These are phyloP conservation scores for Phytophthora ramorum DNA, from an alignment of 352 stramenopile species.

Conservation along the genomic window DNA sequence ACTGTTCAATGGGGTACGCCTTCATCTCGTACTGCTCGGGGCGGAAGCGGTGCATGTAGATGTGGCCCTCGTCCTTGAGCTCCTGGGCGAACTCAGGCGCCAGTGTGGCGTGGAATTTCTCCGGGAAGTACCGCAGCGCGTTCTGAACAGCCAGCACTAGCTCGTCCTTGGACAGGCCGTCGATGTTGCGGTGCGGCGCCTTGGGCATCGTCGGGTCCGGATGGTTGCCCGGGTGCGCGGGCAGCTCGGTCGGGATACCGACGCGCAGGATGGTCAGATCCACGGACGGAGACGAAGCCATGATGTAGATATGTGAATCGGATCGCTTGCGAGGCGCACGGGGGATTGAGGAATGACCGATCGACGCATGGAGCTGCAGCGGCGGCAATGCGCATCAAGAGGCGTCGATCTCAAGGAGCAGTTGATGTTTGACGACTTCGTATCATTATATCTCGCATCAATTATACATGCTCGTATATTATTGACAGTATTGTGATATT, in stretches of 20 bases:
- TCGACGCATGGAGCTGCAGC: constrained; percentile 1
- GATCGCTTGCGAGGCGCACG: constrained; percentile 11
- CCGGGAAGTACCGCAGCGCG: constrained; percentile 88
- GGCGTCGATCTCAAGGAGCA: constrained; percentile 16
- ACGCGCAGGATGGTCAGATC: constrained; percentile 57
- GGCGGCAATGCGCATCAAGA: constrained; percentile 19
- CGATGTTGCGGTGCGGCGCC: constrained; percentile 59
- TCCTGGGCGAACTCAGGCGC: constrained; percentile 88
- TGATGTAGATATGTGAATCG: constrained; percentile 11
- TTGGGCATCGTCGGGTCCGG: constrained; percentile 58
- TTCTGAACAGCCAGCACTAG: constrained; percentile 87
- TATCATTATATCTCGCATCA: background rate
- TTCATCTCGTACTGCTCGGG: constrained; percentile 90
- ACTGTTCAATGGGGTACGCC: constrained; percentile 82
- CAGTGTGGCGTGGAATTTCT: constrained; percentile 67
- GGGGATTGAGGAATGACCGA: constrained; percentile 35
- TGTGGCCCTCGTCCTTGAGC: constrained; percentile 88
- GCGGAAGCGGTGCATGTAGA: constrained; percentile 92
- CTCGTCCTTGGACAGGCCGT: constrained; percentile 62
- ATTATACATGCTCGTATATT: background rate
- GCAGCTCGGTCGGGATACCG: constrained; percentile 59
- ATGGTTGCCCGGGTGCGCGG: constrained; percentile 60
- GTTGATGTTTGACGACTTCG: constrained; percentile 25
- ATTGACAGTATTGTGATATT: background rate
- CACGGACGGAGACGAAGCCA: constrained; percentile 38